Evolutionary conservation across 2,329 filamentous ascomycete genomes (phyloP), one percentile per base, ranked within the genome.

Genomic region (Hymenoscyphus scutula): DNA sequence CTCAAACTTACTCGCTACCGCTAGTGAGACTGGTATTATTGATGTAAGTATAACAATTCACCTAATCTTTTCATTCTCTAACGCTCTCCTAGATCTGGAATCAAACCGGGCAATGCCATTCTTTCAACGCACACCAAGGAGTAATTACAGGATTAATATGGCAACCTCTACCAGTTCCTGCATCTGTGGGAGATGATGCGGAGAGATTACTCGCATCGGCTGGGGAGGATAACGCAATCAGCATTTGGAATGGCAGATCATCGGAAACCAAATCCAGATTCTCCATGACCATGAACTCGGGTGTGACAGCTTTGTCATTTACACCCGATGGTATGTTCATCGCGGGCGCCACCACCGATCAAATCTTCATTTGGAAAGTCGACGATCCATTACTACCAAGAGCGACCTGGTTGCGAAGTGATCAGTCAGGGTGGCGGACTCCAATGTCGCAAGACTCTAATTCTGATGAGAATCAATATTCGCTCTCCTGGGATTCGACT

Each of bases 281-380:
- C 65, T 84, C 83, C 60, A 81, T 88, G 76, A 87, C 82, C 0
- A 87, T 88, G 82, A 80, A 81, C 19, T 74, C 78, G 1, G 80
- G 83, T 7, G 82, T 88, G 53, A 80, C 86, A 48, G 81, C 82
- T 27, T 76, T 88, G 1, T 79, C 85, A 1, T 88, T 88, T 64
- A 87, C 84, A 0, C 85, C 86, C 0, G 84, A 88, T 64, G 86
- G 86, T 1, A 81, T 80, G 23, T 87, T 86, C 67, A 81, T 89
- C 58, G 86, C 86, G 0, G 85, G 84, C 4, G 85, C 84, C 5
- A 87, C 85, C 0, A 79, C 79, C 23, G 80, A 82, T 37, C 80
- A 79, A 62, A 83, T 88, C 15, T 74, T 87, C 45, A 86, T 89
- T 54, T 89, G 86, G 84, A 88, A 87, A 70, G 81, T 87, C 13